A percentile compares a stretch with the other conserved stretches of the same genome.
These are phyloP conservation scores for Cochlearia excelsa DNA, from an alignment of 345 rosid species.

Conservation along the genomic window DNA sequence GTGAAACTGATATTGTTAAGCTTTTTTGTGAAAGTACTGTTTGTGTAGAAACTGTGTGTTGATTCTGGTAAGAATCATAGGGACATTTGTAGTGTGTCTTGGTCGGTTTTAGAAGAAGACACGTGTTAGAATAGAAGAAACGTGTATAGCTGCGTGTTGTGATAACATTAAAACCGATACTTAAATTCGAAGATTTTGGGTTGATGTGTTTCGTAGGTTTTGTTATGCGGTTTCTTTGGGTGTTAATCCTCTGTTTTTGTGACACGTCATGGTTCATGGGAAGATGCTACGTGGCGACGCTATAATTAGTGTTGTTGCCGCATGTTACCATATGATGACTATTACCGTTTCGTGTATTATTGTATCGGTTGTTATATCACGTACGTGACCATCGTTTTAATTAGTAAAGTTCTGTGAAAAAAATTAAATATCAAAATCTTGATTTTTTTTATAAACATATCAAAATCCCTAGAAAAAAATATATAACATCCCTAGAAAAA, in stretches of 20 bases:
- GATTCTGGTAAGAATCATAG: slow-evolving; percentile 8
- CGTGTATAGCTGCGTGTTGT: slow-evolving; percentile 33
- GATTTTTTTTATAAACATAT: no score
- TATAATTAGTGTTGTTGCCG: slow-evolving; percentile 2
- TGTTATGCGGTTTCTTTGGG: slow-evolving; percentile 28
- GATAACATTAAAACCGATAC: slow-evolving; percentile 11
- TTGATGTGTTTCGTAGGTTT: slow-evolving; percentile 16
- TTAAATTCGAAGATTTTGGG: slow-evolving; percentile 1
- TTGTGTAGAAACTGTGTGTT: slow-evolving; percentile 18
- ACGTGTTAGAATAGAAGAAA: slow-evolving; percentile 20
- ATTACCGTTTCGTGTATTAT: slow-evolving; percentile 5
- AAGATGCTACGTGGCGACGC: slow-evolving; percentile 28
- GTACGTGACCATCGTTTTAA: slow-evolving; percentile 1
- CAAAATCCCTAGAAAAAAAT: no score
- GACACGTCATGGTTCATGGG: slow-evolving; percentile 26
- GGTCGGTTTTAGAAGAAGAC: slow-evolving; percentile 31
- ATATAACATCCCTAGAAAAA: no score
- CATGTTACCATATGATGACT: slow-evolving; percentile 19
- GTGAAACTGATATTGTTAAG: neutral
- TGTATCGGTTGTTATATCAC: slow-evolving; percentile 24
- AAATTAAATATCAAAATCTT: no score
- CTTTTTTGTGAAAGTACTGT: neutral
- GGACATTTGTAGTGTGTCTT: slow-evolving; percentile 35
- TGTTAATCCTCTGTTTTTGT: slow-evolving; percentile 25
- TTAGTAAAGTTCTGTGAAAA: no score